Conservation (phyloP, 2,329 filamentous ascomycete species). For the Xylariaceae sp. region DNA sequence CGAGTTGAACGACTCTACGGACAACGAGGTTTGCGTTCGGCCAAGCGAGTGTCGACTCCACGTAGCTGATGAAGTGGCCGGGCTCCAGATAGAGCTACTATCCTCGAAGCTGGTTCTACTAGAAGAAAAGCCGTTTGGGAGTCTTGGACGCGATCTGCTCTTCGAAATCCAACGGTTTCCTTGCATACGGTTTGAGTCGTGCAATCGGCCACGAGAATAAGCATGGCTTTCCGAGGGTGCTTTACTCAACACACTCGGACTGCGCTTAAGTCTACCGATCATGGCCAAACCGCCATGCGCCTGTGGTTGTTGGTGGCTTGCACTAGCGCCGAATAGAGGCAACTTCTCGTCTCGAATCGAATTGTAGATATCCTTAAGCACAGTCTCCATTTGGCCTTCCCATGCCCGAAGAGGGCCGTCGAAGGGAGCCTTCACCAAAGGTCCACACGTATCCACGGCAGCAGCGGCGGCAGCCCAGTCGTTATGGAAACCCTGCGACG, state of each 20-base stretch:
- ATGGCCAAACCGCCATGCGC: slow-evolving; percentile 65
- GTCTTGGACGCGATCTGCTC: slow-evolving; percentile 73
- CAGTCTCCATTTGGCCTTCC: slow-evolving; percentile 84
- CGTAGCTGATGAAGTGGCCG: slow-evolving; percentile 75
- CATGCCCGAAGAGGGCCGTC: slow-evolving; percentile 71
- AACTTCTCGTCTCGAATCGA: slow-evolving; percentile 85
- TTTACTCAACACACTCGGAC: slow-evolving; percentile 87
- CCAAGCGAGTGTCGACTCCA: slow-evolving; percentile 94
- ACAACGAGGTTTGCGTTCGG: slow-evolving; percentile 85
- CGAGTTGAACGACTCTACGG: slow-evolving; percentile 83
- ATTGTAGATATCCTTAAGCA: slow-evolving; percentile 84
- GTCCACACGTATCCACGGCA: slow-evolving; percentile 56
- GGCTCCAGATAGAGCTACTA: slow-evolving; percentile 83
- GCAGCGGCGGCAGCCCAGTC: slow-evolving; percentile 31
- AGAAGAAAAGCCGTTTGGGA: slow-evolving; percentile 78
- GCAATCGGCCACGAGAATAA: slow-evolving; percentile 64
- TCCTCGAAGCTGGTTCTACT: slow-evolving; percentile 95
- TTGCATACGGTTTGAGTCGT: slow-evolving; percentile 49
- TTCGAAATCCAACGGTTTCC: slow-evolving; percentile 78
- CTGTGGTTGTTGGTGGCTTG: slow-evolving; percentile 39
- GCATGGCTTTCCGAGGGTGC: slow-evolving; percentile 76
- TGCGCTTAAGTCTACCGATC: slow-evolving; percentile 72
- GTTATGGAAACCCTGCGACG: slow-evolving; percentile 35
- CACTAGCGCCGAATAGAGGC: slow-evolving; percentile 70
- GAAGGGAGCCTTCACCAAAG: slow-evolving; percentile 72